A percentile compares a stretch with the other conserved stretches of the same genome.
These are phyloP conservation scores for Lichenothelia convexa DNA, from an alignment of 495 filamentous ascomycete genomes.

Conservation along the genomic window DNA sequence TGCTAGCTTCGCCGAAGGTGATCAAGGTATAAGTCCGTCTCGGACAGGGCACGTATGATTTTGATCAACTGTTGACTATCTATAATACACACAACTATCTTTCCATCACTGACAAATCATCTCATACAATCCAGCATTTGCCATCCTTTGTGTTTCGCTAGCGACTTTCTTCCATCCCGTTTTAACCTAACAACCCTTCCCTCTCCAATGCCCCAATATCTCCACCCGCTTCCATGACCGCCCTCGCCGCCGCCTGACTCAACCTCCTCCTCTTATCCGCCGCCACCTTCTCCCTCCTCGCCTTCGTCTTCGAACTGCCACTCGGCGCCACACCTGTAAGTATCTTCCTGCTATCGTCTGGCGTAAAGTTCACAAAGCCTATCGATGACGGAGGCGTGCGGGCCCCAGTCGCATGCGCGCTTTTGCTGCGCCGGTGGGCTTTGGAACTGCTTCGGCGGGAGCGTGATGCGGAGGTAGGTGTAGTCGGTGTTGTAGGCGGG, in stretches of 20 bases:
- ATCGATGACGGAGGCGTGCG: constrained; percentile 18
- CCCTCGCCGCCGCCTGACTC: constrained; percentile 52
- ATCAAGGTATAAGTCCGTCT: too few relatives aligned
- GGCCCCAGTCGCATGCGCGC: constrained; percentile 1
- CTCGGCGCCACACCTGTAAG: constrained; percentile 82
- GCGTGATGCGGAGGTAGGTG: neutral
- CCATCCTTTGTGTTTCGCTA: too few relatives aligned
- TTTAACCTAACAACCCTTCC: constrained; percentile 21
- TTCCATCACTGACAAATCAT: too few relatives aligned
- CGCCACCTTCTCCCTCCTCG: constrained; percentile 71
- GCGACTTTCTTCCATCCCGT: too few relatives aligned
- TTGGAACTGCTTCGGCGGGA: neutral
- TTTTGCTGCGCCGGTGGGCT: constrained; percentile 7
- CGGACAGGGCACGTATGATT: too few relatives aligned
- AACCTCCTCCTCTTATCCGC: constrained; percentile 58
- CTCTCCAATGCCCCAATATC: constrained; percentile 38
- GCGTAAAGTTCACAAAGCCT: constrained; percentile 87
- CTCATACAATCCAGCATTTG: too few relatives aligned
- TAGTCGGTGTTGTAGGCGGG: neutral
- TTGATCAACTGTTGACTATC: too few relatives aligned
- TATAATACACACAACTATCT: too few relatives aligned
- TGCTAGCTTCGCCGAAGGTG: too few relatives aligned
- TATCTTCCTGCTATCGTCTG: constrained; percentile 58
- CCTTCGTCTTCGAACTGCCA: constrained; percentile 85
- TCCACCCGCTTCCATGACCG: constrained; percentile 61